Base-by-base conservation (phyloP, 306 rosid genomes). In the Quercus aquifolioides region DNA sequence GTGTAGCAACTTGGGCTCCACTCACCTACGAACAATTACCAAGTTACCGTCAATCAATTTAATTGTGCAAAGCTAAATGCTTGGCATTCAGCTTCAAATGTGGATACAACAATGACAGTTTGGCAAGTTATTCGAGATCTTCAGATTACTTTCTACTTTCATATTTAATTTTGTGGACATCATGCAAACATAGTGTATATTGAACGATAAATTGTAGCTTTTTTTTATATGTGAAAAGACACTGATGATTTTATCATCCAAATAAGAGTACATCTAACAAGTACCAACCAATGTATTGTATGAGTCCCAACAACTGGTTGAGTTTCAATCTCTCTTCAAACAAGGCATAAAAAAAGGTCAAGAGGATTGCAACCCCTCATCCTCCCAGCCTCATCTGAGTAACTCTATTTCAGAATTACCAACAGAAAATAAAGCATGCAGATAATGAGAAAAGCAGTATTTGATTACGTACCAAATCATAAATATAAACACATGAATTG, bases 1-100 rank as follows among this genome's bases (percentile, higher is more conserved):
- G 88, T n/a, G 88, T 84, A 6, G 97, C 97, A 51, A 95, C 99
- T 89, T 82, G 86, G 13, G 85, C 94, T 81, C 99, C 97, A 70
- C 79, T 95, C 35, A 91, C 90, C 99, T 95, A 80, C 75, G 76
- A 4, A 52, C 31, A 81, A 62, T 55, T 38, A 75, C 11, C 76
- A 55, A 43, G 57, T 74, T 73, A 65, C 54, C 71, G 26, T 52
- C 60, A 77, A 75, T 28, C 19, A 30, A 30, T 63, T 14, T 28
- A 28, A 14, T 28, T 63, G n/a, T 14, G 20, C 10, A 28, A 28
- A 6, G 69, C 41, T 63, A 26, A 14, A 63, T 25, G 21, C 65
- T 58, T 20, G 65, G 65, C 31, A 20, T 58, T 20, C 38, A 30
- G 38, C 51, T 10, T 68, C 52, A 68, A 31, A 68, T 5, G 21